Evolutionary conservation across 805 yeast species (phyloP).

Genomic region (Torulaspora maleeae): DNA sequence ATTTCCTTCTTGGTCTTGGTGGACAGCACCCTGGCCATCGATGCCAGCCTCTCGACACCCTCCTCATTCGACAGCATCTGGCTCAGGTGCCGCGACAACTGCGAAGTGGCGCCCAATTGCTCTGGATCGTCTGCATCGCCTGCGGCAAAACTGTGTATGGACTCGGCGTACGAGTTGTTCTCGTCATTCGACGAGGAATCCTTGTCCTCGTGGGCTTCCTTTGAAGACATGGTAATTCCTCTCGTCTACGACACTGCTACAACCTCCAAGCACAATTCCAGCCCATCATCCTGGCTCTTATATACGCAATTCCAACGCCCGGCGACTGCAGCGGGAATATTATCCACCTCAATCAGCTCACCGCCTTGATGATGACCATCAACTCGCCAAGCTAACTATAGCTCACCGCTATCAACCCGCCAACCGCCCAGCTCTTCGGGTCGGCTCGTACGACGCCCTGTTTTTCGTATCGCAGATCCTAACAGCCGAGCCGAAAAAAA

Average conservation of each 20-base stretch:
- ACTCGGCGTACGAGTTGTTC: constrained; percentile 25
- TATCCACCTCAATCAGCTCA: not conserved
- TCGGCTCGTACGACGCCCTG: constrained; percentile 1
- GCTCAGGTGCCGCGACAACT: constrained; percentile 32
- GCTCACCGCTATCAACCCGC: not conserved
- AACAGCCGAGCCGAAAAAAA: constrained; percentile 1
- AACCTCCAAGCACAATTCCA: not conserved
- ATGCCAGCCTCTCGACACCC: constrained; percentile 40
- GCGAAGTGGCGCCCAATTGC: constrained; percentile 24
- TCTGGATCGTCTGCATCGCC: constrained; percentile 19
- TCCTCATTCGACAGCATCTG: constrained; percentile 34
- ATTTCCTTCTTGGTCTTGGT: constrained; percentile 45
- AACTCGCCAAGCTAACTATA: not conserved
- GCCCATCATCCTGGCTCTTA: not conserved
- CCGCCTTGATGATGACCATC: not conserved
- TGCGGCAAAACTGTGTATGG: constrained; percentile 23
- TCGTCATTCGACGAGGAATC: constrained; percentile 20
- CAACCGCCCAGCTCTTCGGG: not conserved
- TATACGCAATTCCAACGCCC: not conserved
- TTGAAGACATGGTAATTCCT: constrained; percentile 18
- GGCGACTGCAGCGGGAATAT: constrained; percentile 1
- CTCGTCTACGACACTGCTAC: too few relatives aligned
- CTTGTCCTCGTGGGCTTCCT: constrained; percentile 19
- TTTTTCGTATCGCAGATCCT: not conserved
- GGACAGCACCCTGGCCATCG: constrained; percentile 48